These are phyloP conservation scores for Fusarium continuum DNA, from an alignment of 2,329 filamentous ascomycete genomes.

Conservation along the genomic window DNA sequence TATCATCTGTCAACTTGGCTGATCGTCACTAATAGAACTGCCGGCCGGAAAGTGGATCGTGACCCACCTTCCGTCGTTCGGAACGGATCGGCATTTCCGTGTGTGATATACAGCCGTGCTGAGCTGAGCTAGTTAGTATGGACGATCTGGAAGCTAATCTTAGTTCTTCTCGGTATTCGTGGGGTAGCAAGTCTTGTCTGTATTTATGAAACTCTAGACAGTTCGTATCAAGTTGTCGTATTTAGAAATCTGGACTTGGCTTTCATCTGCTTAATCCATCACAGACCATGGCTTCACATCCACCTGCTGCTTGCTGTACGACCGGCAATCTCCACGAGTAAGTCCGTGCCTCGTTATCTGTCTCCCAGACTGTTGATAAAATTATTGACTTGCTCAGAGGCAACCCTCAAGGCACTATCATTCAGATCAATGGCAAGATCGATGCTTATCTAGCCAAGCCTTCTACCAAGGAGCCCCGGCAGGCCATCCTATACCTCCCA, in stretches of 20 bases:
- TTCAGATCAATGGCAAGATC: background rate
- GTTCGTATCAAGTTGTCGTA: background rate
- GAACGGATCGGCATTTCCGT: conserved; percentile 15
- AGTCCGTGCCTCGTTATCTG: background rate
- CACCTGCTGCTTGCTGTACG: conserved; percentile 20
- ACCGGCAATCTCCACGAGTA: conserved; percentile 18
- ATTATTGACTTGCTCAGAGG: background rate
- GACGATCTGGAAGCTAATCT: too few relatives aligned
- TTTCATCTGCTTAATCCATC: background rate
- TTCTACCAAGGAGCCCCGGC: background rate
- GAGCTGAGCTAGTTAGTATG: too few relatives aligned
- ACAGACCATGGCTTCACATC: conserved; percentile 15
- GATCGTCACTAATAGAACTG: background rate
- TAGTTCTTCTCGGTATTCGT: too few relatives aligned
- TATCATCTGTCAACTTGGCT: background rate
- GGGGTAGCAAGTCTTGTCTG: background rate
- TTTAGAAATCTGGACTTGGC: background rate
- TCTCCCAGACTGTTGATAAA: rapidly evolving
- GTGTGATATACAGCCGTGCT: background rate
- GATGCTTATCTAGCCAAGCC: conserved; percentile 3
- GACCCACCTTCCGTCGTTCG: conserved; percentile 27
- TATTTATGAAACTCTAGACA: conserved; percentile 1
- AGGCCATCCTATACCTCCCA: conserved; percentile 56
- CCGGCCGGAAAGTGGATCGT: background rate
- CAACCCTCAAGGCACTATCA: background rate